Evolutionary conservation across 805 yeast species (phyloP), one percentile per base, ranked within the genome.

Genomic region (Suhomyces sp.): DNA sequence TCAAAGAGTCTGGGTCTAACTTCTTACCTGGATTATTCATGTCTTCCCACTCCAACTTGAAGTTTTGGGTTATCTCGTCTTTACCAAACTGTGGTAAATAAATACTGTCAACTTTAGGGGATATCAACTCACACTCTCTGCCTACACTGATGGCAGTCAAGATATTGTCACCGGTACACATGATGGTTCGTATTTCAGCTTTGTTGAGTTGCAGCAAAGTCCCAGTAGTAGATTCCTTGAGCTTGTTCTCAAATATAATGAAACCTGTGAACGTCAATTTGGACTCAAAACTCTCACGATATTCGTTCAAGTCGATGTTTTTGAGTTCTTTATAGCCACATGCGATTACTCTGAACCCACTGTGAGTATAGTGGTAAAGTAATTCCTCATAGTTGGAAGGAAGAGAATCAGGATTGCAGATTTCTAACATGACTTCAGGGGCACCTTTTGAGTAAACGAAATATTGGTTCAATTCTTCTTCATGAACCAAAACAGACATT

Each of bases 121-220:
- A 67, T 9, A 94, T 68, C 55, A 94, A 73, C 2, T 83, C 85
- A 64, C 96, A 89, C 62, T 93, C 97, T 53, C 83, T 79, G 3
- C 88, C 97, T 15, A 94, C 99, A 68, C 97, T 88, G 19, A 94
- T 82, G 0, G 98, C 99, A 0, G 99, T 94, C 51, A 94, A 73
- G 17, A 94, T 83, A 64, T 94, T 94, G 67, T 94, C 99, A 49
- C 99, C 99, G 0, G 99, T 94, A 68, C 99, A 94, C 99, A 94
- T 94, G 25, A 91, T 73, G 0, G 94, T 88, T 59, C 97, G 77
- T 47, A 94, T 78, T 20, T 81, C 76, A 0, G 99, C 97, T 5
- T 75, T 76, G 20, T 73, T 72, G 47, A 94, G 74, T 53, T 81
- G 77, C 10, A 67, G 57, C 47, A 94, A 75, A 0, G 92, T 89